phyloP scores from a whole-genome alignment of 331 rosid genomes.

The Malus hybrid region DNA sequence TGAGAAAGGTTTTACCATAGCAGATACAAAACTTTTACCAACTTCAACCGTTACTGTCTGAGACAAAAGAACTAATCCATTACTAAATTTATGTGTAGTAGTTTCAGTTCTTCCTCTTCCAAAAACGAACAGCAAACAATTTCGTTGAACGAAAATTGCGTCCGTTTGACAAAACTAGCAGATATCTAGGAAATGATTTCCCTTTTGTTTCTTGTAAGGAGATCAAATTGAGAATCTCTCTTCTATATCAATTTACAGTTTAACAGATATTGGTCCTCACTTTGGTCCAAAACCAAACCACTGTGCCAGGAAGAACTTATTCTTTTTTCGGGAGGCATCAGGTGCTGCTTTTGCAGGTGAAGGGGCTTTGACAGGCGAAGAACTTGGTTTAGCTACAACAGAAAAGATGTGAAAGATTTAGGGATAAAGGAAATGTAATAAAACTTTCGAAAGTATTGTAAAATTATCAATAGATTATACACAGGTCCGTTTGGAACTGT shows the following conservation, averaged over 20 bases:
- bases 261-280: conserved; percentile 20
- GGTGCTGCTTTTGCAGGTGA: conserved; percentile 22
- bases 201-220: background rate
- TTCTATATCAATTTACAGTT: conserved; percentile 19
- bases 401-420: conserved; percentile 20
- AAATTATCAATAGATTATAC: background rate
- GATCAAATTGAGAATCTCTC: background rate
- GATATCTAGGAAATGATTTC: background rate
- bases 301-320: conserved; percentile 60
- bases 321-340: conserved; percentile 53
- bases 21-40: background rate
- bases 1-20: conserved; percentile 9
- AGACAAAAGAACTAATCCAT: conserved; percentile 14
- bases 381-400: conserved; percentile 46
- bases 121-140: background rate
- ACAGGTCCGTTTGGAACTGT: too few species aligned
- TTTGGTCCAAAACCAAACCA: conserved; percentile 90
- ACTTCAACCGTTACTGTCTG: conserved; percentile 8
- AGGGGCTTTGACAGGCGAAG: conserved; percentile 35
- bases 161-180: conserved; percentile 4
- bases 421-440: background rate
- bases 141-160: background rate
- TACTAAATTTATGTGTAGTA: background rate
- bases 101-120: conserved; percentile 1
- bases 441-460: background rate